phyloP scores from a whole-genome alignment of 768 basidiomycete genomes.

The Cystobasidiopsis lactophilus region DNA sequence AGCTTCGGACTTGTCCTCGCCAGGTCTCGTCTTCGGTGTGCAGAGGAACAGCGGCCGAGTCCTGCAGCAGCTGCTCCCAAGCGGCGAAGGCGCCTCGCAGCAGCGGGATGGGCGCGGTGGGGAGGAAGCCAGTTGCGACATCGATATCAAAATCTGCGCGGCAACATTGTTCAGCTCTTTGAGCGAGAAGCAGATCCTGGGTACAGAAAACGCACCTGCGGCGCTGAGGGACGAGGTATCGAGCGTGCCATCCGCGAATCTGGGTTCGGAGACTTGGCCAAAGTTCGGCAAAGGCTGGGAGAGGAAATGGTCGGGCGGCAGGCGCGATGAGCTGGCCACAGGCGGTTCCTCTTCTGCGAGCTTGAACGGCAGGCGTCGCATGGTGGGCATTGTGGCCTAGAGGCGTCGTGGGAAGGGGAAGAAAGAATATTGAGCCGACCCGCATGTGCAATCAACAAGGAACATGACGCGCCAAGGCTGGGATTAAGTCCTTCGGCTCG shows the following conservation, averaged over 20 bases:
- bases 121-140: constrained; percentile 74
- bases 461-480: no score
- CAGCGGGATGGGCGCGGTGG: constrained; percentile 41
- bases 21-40: constrained; percentile 39
- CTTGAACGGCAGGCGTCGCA: no score
- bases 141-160: constrained; percentile 90
- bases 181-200: no score
- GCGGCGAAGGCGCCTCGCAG: constrained; percentile 34
- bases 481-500: no score
- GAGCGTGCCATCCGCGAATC: constrained; percentile 3
- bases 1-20: constrained; percentile 24
- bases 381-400: no score
- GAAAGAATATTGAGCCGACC: no score
- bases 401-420: no score
- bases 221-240: not conserved
- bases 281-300: constrained; percentile 7
- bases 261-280: not conserved
- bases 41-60: constrained; percentile 28
- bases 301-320: constrained; percentile 19
- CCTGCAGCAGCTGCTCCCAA: constrained; percentile 47
- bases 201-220: no score
- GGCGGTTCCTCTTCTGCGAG: no score
- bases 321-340: not conserved
- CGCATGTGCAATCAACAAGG: no score
- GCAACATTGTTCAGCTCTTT: no score